Evolutionary conservation across 1,284 basidiomycete genomes (phyloP), one percentile per base, ranked within the genome.

Genomic region (Cryptococcus jaspeensis): DNA sequence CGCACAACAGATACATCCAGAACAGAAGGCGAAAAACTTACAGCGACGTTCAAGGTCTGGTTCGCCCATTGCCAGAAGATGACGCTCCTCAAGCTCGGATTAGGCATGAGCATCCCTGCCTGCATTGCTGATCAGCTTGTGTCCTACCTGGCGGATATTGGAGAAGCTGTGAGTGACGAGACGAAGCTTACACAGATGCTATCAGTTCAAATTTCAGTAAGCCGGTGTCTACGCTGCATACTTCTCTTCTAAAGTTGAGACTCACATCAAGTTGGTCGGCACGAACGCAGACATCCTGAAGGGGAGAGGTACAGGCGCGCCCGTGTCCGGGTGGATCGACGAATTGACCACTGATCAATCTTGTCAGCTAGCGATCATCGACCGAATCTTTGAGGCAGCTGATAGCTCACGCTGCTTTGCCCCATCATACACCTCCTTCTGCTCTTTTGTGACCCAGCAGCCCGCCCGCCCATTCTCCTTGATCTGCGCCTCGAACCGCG

Each of bases 51-150:
- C 23, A 82, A 68, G 0, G 75, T 78, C 67, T 83, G 82, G 61
- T 83, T 83, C 6, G 77, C 75, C 79, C 79, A 82, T 65, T 83
- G 82, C 81, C 81, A 82, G 65, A 81, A 81, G 53, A 82, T 78
- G 61, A 79, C 71, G 20, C 69, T 71, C 7, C 63, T 61, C 50
- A 78, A 69, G 16, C 66, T 69, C 20, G 78, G 72, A 58, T 80
- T 79, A 3, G 79, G 78, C 67, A 73, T 75, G 51, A 80, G 71
- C 80, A 81, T 81, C 18, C 80, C 80, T 1, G 77, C 77, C 72
- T 74, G 60, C 23, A 13, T 5, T 5, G 15, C 5, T 32, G 9
- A 32, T n/a, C n/a, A n/a, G n/a, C n/a, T n/a, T n/a, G n/a, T n/a
- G n/a, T n/a, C n/a, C n/a, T n/a, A n/a, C n/a, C n/a, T n/a, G n/a